Evolutionary conservation across 768 basidiomycete species (phyloP), one percentile per base, ranked within the genome.

Genomic region (Hypsizygus marmoreus): DNA sequence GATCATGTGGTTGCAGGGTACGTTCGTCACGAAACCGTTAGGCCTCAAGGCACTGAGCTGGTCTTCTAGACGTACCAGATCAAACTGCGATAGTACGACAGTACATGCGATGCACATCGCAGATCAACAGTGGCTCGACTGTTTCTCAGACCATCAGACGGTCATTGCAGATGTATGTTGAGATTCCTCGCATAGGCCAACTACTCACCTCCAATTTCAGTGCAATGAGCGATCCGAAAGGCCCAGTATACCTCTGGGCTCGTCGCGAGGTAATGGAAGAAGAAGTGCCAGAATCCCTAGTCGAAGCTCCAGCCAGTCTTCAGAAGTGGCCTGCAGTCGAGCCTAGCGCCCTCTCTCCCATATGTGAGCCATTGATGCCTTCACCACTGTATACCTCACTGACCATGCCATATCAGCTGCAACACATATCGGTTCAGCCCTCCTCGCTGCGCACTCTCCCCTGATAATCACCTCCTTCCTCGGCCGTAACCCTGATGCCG

Each of bases 31-130:
- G n/a, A n/a, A n/a, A n/a, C n/a, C n/a, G n/a, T n/a, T n/a, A n/a
- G n/a, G n/a, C n/a, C n/a, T n/a, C n/a, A n/a, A n/a, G n/a, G n/a
- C n/a, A n/a, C n/a, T n/a, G n/a, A n/a, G n/a, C n/a, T n/a, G n/a
- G n/a, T n/a, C n/a, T n/a, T n/a, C n/a, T n/a, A 87, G 84, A 88
- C 60, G 71, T 82, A 5, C 80, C 80, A n/a, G 87, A 88, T 57
- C 87, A 89, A 54, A 55, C 83, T 1, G 71, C 76, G 4, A 87
- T 88, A 42, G 77, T 87, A 20, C 77, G 87, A 1, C 85, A 86
- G 55, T 89, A 88, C 59, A 88, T 87, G 86, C 72, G 85, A 8
- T 77, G 77, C 55, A 75, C 80, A 0, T 72, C 76, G 0, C 82
- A 88, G 48, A 76, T 89, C 2, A 53, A 72, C 22, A 81, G 79